phyloP scores from a whole-genome alignment of 805 yeast genomes.

The Saturnispora besseyi region DNA sequence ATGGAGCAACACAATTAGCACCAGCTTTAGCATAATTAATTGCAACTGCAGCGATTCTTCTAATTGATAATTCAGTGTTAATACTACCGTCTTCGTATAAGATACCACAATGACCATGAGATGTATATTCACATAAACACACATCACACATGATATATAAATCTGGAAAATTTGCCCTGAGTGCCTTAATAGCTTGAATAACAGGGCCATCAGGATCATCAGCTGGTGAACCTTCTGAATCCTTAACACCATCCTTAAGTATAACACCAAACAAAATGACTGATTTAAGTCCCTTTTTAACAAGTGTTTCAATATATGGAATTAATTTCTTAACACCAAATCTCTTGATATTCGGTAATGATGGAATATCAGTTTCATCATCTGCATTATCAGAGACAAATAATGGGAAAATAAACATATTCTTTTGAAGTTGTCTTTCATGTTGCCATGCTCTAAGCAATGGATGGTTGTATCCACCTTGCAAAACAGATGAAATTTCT shows the following conservation, averaged over 20 bases:
- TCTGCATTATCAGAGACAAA: constrained; percentile 76
- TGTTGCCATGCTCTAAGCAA: constrained; percentile 85
- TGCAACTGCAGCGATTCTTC: constrained; percentile 88
- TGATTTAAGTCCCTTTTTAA: constrained; percentile 72
- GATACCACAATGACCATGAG: constrained; percentile 97
- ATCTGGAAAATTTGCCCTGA: constrained; percentile 63
- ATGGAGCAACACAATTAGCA: constrained; percentile 91
- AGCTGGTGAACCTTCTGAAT: constrained; percentile 76
- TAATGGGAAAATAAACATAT: constrained; percentile 87
- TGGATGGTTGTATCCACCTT: constrained; percentile 94
- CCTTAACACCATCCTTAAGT: constrained; percentile 64
- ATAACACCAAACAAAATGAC: constrained; percentile 94
- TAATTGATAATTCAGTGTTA: constrained; percentile 63
- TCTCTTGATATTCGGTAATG: constrained; percentile 83
- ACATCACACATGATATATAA: constrained; percentile 89
- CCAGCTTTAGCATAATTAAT: constrained; percentile 94
- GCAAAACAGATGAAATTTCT: constrained; percentile 64
- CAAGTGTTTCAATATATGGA: constrained; percentile 60
- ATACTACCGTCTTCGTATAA: constrained; percentile 80
- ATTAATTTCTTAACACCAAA: constrained; percentile 74
- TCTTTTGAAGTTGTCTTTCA: constrained; percentile 73
- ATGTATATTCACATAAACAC: constrained; percentile 92
- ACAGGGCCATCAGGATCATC: constrained; percentile 97
- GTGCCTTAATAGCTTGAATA: constrained; percentile 61
- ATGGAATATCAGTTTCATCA: constrained; percentile 63